A percentile compares a stretch with the other conserved stretches of the same genome.
Conservation (phyloP, 345 rosid genomes). For the Moricandia moricandioides region DNA sequence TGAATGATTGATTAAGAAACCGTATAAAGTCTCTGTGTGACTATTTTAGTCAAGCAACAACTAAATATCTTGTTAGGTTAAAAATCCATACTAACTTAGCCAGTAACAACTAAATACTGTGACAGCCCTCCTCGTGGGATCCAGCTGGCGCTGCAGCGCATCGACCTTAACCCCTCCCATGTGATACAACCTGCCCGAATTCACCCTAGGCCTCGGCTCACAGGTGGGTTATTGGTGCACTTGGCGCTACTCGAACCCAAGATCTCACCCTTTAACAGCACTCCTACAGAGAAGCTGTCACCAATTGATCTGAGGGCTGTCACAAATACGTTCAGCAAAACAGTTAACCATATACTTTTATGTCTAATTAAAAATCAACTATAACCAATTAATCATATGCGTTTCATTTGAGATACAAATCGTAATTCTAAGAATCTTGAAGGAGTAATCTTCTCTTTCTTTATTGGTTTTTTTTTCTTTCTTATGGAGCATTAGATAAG, state of each 20-base stretch:
- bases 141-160: too few species aligned
- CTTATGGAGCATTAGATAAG: conserved; percentile 23
- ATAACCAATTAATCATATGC: neutral
- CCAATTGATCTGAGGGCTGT: too few species aligned
- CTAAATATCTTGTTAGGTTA: neutral
- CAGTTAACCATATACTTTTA: neutral
- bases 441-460: conserved; percentile 15
- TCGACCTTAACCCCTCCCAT: too few species aligned
- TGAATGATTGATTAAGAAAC: neutral
- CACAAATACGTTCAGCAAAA: neutral
- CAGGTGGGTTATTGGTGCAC: too few species aligned
- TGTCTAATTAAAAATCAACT: neutral
- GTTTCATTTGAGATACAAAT: conserved; percentile 5
- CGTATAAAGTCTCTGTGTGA: neutral
- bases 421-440: conserved; percentile 10
- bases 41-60: neutral
- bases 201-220: too few species aligned
- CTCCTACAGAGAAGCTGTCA: too few species aligned
- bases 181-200: too few species aligned
- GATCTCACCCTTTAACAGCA: too few species aligned
- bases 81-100: neutral
- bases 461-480: neutral
- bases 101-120: neutral
- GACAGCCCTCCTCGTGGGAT: too few species aligned
- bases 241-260: too few species aligned